Evolutionary conservation across 129 eudicot genomes (phyloP).

Genomic region (Arctium minus): DNA sequence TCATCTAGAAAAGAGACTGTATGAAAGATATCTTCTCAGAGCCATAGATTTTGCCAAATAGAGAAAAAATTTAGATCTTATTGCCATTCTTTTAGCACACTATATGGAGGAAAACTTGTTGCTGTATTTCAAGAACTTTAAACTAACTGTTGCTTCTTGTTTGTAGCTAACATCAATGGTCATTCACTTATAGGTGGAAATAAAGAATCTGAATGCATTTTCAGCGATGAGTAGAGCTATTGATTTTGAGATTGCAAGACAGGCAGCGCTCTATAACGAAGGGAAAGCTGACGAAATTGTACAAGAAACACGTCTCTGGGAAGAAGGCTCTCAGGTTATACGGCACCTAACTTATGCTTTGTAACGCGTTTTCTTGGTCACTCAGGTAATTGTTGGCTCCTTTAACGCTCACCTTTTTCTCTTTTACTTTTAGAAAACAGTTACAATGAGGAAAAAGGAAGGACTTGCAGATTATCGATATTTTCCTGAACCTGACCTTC

Average conservation of each 20-base stretch:
- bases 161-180: slow-evolving; percentile 10
- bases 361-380: background rate
- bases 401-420: slow-evolving; percentile 21
- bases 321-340: slow-evolving; percentile 90
- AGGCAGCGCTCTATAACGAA: slow-evolving; percentile 60
- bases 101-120: background rate
- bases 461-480: slow-evolving; percentile 97
- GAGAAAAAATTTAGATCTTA: background rate
- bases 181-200: slow-evolving; percentile 63
- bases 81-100: background rate
- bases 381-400: background rate
- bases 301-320: slow-evolving; percentile 98
- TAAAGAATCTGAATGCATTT: slow-evolving; percentile 91
- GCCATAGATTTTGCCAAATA: background rate
- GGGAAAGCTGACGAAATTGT: slow-evolving; percentile 70
- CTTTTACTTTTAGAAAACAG: slow-evolving; percentile 68
- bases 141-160: slow-evolving; percentile 3
- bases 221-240: slow-evolving; percentile 92
- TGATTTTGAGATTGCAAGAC: slow-evolving; percentile 88
- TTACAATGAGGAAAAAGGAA: slow-evolving; percentile 99
- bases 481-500: slow-evolving; percentile 98
- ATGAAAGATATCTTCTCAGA: background rate
- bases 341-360: background rate
- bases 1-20: background rate
- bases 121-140: background rate